phyloP scores from a whole-genome alignment of 1,284 basidiomycete species.

The Ganoderma boninense region DNA sequence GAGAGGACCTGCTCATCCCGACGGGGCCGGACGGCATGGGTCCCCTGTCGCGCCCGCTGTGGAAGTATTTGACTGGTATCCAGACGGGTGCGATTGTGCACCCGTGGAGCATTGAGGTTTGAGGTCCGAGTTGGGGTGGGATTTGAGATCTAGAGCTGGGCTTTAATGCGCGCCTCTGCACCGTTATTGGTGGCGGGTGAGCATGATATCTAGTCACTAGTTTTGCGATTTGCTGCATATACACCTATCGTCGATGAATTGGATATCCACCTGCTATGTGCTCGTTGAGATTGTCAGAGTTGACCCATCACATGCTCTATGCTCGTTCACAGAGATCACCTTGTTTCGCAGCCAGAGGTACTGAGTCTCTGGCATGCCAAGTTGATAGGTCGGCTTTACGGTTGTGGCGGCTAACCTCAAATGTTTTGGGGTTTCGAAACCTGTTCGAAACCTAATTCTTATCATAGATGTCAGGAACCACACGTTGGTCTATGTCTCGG shows the following conservation, averaged over 20 bases:
- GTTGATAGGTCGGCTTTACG: too few species aligned
- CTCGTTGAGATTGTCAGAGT: not conserved
- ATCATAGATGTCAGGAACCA: too few species aligned
- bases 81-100: conserved; percentile 89
- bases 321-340: too few species aligned
- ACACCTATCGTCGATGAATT: not conserved
- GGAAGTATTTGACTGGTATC: conserved; percentile 88
- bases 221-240: not conserved
- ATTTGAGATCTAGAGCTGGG: not conserved
- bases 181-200: not conserved
- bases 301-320: too few species aligned
- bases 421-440: too few species aligned
- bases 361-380: too few species aligned
- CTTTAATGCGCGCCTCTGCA: not conserved
- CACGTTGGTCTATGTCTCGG: too few species aligned
- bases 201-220: not conserved
- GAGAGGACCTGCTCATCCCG: conserved; percentile 86
- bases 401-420: too few species aligned
- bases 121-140: not conserved
- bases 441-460: too few species aligned
- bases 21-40: conserved; percentile 91
- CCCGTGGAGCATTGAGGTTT: conserved; percentile 80
- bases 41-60: conserved; percentile 82
- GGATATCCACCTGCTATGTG: not conserved
- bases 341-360: too few species aligned